phyloP scores from a whole-genome alignment of 257 asterid genomes.

The Solanum piurae region DNA sequence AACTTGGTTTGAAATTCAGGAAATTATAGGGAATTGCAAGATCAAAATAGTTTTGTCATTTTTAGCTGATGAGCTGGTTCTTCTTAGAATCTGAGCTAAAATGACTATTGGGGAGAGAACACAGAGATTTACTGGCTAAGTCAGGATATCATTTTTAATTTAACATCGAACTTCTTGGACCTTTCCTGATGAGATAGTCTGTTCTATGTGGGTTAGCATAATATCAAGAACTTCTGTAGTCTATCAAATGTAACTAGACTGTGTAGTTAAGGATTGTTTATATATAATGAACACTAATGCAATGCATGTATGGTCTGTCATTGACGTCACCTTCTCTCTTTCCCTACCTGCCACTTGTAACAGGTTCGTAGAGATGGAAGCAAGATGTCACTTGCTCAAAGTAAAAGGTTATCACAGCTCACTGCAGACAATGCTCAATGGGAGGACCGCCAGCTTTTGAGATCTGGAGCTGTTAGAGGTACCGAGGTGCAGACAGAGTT shows the following conservation, averaged over 20 bases:
- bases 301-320: neutral
- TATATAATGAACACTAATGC: neutral
- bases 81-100: neutral
- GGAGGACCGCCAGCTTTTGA: conserved; percentile 95
- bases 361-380: conserved; percentile 93
- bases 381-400: conserved; percentile 92
- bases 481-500: conserved; percentile 94
- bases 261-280: neutral
- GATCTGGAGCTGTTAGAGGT: conserved; percentile 97
- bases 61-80: neutral
- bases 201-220: neutral
- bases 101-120: neutral
- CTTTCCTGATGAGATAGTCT: neutral
- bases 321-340: neutral
- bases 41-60: neutral
- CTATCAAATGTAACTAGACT: neutral
- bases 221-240: neutral
- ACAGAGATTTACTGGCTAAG: neutral
- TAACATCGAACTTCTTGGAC: neutral
- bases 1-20: neutral
- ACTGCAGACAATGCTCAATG: conserved; percentile 99
- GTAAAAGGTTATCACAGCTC: conserved; percentile 85
- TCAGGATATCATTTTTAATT: neutral
- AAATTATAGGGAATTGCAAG: neutral
- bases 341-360: neutral